These are phyloP conservation scores for Emergomyces africanus DNA, from an alignment of 2,329 filamentous ascomycete genomes.

Conservation along the genomic window DNA sequence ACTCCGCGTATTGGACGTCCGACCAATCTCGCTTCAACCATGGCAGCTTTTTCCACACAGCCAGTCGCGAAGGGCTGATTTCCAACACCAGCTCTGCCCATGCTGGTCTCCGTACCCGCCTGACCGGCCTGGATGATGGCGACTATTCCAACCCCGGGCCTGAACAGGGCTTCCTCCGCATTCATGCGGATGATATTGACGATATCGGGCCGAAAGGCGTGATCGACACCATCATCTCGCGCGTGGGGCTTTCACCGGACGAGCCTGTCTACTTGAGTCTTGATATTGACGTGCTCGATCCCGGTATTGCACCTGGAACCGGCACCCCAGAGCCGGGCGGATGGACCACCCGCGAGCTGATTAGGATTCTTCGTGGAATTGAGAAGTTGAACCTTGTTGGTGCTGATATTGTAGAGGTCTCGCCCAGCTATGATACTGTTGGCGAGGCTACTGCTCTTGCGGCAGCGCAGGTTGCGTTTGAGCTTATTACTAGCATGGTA, in stretches of 20 bases:
- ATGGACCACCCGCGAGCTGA: slow-evolving; percentile 81
- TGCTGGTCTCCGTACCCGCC: slow-evolving; percentile 66
- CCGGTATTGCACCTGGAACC: slow-evolving; percentile 57
- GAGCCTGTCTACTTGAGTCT: slow-evolving; percentile 70
- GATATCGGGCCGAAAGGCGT: slow-evolving; percentile 62
- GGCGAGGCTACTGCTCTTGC: slow-evolving; percentile 74
- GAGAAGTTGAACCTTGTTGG: slow-evolving; percentile 74
- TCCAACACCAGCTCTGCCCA: slow-evolving; percentile 64
- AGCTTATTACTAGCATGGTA: slow-evolving; percentile 58
- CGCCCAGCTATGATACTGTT: slow-evolving; percentile 67
- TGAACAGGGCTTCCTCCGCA: slow-evolving; percentile 64
- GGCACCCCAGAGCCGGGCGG: slow-evolving; percentile 84
- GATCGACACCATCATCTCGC: slow-evolving; percentile 54
- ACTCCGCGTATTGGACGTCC: slow-evolving; percentile 61
- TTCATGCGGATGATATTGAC: slow-evolving; percentile 78
- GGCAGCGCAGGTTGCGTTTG: slow-evolving; percentile 71
- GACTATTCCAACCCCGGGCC: slow-evolving; percentile 60
- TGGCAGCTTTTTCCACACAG: slow-evolving; percentile 86
- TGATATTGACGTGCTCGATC: slow-evolving; percentile 72
- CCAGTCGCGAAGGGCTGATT: slow-evolving; percentile 66
- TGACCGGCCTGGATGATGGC: slow-evolving; percentile 51
- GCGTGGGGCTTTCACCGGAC: slow-evolving; percentile 52
- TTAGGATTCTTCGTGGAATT: slow-evolving; percentile 67
- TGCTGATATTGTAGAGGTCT: slow-evolving; percentile 81
- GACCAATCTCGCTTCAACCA: slow-evolving; percentile 70